Base-by-base conservation (phyloP, 2,329 filamentous ascomycete species). In the Didymella lethalis region DNA sequence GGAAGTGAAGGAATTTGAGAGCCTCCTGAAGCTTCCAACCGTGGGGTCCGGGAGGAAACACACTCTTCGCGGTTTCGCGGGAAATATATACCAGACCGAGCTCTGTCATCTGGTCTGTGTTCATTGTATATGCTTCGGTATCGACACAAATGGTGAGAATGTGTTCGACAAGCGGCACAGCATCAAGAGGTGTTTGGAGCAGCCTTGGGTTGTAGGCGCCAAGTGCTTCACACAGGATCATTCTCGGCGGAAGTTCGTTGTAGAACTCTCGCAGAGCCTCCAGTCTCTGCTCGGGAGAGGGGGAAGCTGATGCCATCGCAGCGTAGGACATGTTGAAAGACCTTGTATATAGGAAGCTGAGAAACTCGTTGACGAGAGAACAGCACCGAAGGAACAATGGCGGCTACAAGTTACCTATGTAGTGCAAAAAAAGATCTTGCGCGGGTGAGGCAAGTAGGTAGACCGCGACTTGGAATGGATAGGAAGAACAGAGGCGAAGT, bases 31-130 rank as follows among this genome's bases (percentile, higher is more conserved):
- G n/a, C 7, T 65, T 60, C 36, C 59, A 55, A 2, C 66, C 69
- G 14, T 64, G 57, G 1, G 62, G 45, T 3, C 68, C 66, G n/a
- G 59, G 48, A 1, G 20, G 20, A 1, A 28, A 23, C 3, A 63
- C n/a, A 2, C 10, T 25, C 1, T 36, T 2, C 1, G 63, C 45
- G 3, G 67, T 57, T 16, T 57, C 48, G 0, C 49, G 54, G 0
- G 58, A 26, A 11, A 70, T 63, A 2, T 48, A 55, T 6, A 40
- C 60, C 2, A 73, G 25, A 0, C 71, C 71, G 1, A 74, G 43
- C 48, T 73, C 70, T 0, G 68, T 73, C 20, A 69, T 59, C 43
- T 63, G 55, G 5, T 61, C 59, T 0, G 64, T 67, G 28, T 70
- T 69, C 7, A 54, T 47, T 0, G 64, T 67, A 53, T 63, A 68